Base-by-base conservation (phyloP, 176 grass and related monocot genomes). In the Oropetium thomaeum region DNA sequence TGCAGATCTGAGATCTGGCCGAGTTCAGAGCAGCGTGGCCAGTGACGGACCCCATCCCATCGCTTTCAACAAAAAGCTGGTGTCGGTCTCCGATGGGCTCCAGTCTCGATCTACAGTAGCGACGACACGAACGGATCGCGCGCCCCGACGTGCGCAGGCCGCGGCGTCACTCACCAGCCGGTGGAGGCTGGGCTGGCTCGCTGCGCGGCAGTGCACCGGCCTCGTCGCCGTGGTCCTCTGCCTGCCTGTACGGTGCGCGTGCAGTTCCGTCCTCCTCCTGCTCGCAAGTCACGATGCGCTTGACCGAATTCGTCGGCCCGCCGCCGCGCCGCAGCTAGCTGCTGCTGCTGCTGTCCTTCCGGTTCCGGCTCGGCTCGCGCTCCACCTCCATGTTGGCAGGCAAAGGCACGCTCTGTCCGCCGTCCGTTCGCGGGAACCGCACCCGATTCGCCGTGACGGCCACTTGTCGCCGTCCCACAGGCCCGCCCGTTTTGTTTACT, bases 51-150 rank as follows among this genome's bases (percentile, higher is more conserved):
- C 61, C 75, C 54, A 35, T 34, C 67, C 52, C 60, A 16, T 83
- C 85, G 79, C 85, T 61, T 44, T 87, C 85, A 11, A 10, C 68
- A 0, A 79, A 87, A 87, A 83, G 85, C 10, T 16, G 44, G n/a
- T 13, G 84, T 53, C 78, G 39, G 58, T 0, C 39, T 71, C 79
- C 1, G 20, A 3, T 13, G 73, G 58, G 19, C 4, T 26, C 39
- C 19, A n/a, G n/a, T n/a, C 39, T 38, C 17, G n/a, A n/a, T 41
- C 28, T 31, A 58, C 73, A 20, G 40, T 37, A 17, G 73, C 16
- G 62, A 75, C 68, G 47, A 58, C 59, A 30, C 23, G 75, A 31
- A 28, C 67, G 33, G 20, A 47, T 47, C 4, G 42, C 70, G 47
- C 12, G 5, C 31, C 74, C 7, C 47, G 11, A 19, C 71, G 77